Evolutionary conservation across 2,329 filamentous ascomycete genomes (phyloP).

Genomic region (Calonectria naviculata): DNA sequence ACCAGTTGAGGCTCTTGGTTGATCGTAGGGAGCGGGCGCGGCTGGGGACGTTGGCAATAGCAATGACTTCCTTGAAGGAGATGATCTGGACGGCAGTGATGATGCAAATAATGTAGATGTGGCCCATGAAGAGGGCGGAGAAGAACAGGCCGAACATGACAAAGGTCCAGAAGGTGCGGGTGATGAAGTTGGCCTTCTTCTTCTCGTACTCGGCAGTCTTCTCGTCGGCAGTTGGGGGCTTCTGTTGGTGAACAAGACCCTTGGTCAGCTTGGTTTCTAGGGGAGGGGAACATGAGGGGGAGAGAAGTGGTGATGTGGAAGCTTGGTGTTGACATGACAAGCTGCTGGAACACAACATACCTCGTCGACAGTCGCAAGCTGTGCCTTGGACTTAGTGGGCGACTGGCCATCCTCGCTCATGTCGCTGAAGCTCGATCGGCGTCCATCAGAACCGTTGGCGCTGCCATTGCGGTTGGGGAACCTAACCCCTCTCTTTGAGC

Average conservation of each 20-base stretch:
- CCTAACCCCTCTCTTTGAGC: slow-evolving; percentile 62
- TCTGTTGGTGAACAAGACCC: slow-evolving; percentile 45
- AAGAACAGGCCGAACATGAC: slow-evolving; percentile 98
- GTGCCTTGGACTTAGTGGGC: slow-evolving; percentile 43
- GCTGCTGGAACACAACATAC: slow-evolving; percentile 34
- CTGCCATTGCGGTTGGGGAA: slow-evolving; percentile 61
- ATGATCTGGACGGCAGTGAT: slow-evolving; percentile 95
- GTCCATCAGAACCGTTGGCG: slow-evolving; percentile 57
- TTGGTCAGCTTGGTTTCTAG: slow-evolving; percentile 31
- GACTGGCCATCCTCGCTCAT: slow-evolving; percentile 65
- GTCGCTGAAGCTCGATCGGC: slow-evolving; percentile 79
- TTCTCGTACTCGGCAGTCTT: slow-evolving; percentile 84
- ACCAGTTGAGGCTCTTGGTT: slow-evolving; percentile 98
- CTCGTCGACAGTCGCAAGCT: slow-evolving; percentile 50
- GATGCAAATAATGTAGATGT: slow-evolving; percentile 96
- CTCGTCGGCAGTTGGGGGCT: slow-evolving; percentile 53
- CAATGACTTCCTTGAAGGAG: slow-evolving; percentile 99
- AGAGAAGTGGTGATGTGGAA: not conserved
- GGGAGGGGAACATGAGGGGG: not conserved
- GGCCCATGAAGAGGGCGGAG: slow-evolving; percentile 89
- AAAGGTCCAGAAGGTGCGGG: slow-evolving; percentile 96
- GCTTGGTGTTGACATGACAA: not conserved
- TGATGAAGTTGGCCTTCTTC: slow-evolving; percentile 98
- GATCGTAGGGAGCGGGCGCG: slow-evolving; percentile 90
- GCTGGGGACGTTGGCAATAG: slow-evolving; percentile 94